Evolutionary conservation across 116 monocot species (phyloP), one percentile per base, ranked within the genome.

Genomic region (Dioscorea cayenensis): DNA sequence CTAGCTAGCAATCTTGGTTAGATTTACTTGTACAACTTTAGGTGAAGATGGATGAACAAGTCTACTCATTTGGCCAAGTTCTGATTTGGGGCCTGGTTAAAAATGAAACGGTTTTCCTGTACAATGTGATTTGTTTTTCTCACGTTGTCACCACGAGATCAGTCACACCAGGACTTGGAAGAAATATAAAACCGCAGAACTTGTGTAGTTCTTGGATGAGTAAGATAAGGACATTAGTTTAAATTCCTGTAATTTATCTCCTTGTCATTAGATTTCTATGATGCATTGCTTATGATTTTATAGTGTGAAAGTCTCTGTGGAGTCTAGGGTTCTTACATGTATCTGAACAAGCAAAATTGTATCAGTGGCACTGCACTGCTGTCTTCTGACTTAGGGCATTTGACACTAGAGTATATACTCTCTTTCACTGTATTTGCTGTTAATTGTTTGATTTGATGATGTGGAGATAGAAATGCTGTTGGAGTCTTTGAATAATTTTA

Each of bases 1-100:
- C 3, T 79, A 77, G 28, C 3, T 79, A 77, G 28, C 35, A 4
- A 11, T 21, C 14, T 18, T n/a, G 10, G 0, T 55, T 55, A n/a
- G n/a, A 5, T 55, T n/a, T 55, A 5, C n/a, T 55, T 55, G 55
- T 16, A 55, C 17, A n/a, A 11, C n/a, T 0, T 55, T 55, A 14
- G 55, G 2, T 55, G 55, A 16, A n/a, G n/a, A 18, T 55, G 10
- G 19, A 55, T 55, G 55, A n/a, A 19, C n/a, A n/a, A 16, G 14
- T n/a, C 14, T 18, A 0, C 14, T 16, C 55, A 55, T 5, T 55
- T 55, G 55, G 55, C 55, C 14, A 55, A 2, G 17, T 55, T 18
- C 55, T 55, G 55, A 55, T 55, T 55, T 2, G 19, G 17, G 55
- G 55, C 55, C 14, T n/a, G 55, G 12, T 55, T 16, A 55, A n/a